These are phyloP conservation scores for Suillus cothurnatus DNA, from an alignment of 768 basidiomycete species.

Conservation along the genomic window DNA sequence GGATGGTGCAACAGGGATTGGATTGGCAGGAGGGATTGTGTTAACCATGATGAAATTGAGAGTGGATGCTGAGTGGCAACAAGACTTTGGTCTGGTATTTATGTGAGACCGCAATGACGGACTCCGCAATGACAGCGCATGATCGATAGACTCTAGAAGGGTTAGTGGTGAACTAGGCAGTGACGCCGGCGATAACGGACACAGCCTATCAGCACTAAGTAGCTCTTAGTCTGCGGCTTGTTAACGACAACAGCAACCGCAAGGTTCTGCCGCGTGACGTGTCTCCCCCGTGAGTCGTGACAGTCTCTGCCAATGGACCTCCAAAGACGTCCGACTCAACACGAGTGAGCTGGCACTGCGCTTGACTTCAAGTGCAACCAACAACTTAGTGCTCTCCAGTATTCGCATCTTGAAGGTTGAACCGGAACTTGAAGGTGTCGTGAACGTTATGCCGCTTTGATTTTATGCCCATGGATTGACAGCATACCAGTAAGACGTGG, in stretches of 20 bases:
- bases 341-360: background rate
- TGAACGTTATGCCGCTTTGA: background rate
- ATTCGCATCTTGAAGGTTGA: background rate
- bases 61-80: too few relatives aligned
- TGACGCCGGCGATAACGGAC: background rate
- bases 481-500: too few relatives aligned
- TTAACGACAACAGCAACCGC: background rate
- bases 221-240: background rate
- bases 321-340: background rate
- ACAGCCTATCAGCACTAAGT: background rate
- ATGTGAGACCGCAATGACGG: background rate
- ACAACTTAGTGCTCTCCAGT: background rate
- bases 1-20: conserved; percentile 22
- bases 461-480: too few relatives aligned
- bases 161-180: background rate
- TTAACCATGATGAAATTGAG: conserved; percentile 3
- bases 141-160: background rate
- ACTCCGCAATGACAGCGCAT: background rate
- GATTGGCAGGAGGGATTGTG: conserved; percentile 4
- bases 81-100: background rate
- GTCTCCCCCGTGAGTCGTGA: background rate
- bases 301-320: background rate
- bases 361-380: background rate
- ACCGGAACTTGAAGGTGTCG: background rate
- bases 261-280: background rate